Evolutionary conservation across 225 moss, liverwort and hornwort species (phyloP).

Genomic region (Physcomitrium patens): DNA sequence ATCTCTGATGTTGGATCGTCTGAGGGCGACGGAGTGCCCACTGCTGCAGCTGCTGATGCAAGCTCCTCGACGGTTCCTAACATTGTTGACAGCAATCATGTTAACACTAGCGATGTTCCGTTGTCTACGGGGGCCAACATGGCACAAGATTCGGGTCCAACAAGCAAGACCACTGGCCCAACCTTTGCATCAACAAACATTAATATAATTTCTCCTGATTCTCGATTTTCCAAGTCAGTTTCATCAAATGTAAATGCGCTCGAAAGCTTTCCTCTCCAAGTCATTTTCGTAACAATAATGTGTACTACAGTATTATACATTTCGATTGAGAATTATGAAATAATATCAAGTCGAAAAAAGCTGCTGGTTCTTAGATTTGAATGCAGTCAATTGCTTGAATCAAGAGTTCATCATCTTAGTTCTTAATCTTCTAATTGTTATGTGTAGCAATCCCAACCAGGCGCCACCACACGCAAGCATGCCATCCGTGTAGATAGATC

Average conservation of each 20-base stretch:
- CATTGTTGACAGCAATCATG: conserved; percentile 20
- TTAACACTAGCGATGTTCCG: conserved; percentile 27
- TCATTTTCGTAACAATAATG: not conserved
- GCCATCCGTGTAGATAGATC: conserved; percentile 70
- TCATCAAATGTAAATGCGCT: conserved; percentile 55
- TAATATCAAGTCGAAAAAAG: not conserved
- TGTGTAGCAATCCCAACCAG: conserved; percentile 62
- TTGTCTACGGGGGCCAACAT: conserved; percentile 25
- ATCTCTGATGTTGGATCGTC: conserved; percentile 24
- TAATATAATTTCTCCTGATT: conserved; percentile 60
- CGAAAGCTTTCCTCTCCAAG: not conserved
- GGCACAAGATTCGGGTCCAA: conserved; percentile 29
- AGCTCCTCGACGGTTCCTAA: conserved; percentile 16
- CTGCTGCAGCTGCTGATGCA: conserved; percentile 32
- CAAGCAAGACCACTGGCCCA: conserved; percentile 46
- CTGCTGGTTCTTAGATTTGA: not conserved
- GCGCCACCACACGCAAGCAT: conserved; percentile 87
- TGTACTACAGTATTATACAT: not conserved
- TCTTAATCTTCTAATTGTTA: not conserved
- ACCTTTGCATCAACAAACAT: conserved; percentile 43
- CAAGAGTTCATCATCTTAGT: not conserved
- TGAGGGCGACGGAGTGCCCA: conserved; percentile 40
- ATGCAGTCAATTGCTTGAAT: not conserved
- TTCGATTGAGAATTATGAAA: no score
- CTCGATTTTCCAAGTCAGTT: conserved; percentile 57